These are phyloP conservation scores for Waitea zeae DNA, from an alignment of 1,284 basidiomycete species.

Conservation along the genomic window DNA sequence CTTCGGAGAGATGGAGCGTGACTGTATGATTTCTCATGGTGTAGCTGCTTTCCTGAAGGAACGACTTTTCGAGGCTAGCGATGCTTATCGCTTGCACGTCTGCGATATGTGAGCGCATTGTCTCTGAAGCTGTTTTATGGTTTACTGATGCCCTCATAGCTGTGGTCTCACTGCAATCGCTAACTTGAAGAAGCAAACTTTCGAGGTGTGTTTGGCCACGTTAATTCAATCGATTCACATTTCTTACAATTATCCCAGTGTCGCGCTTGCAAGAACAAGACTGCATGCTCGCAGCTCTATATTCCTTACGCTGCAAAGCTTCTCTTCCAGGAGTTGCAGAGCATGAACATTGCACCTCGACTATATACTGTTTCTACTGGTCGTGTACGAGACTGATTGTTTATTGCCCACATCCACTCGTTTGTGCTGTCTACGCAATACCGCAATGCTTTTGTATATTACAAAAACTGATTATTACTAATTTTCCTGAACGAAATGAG, in stretches of 20 bases:
- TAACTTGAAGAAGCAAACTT: constrained; percentile 86
- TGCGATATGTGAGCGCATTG: constrained; percentile 71
- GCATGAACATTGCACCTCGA: constrained; percentile 81
- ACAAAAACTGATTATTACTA: constrained; percentile 1
- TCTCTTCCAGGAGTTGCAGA: constrained; percentile 85
- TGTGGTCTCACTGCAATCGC: constrained; percentile 92
- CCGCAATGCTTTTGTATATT: no score
- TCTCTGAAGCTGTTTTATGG: not conserved
- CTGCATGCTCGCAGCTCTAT: constrained; percentile 78
- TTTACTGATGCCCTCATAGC: constrained; percentile 21
- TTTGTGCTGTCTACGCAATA: no score
- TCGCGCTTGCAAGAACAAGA: constrained; percentile 90
- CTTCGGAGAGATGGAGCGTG: constrained; percentile 99
- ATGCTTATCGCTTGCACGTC: constrained; percentile 91
- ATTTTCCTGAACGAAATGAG: constrained; percentile 2
- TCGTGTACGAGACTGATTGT: constrained; percentile 64
- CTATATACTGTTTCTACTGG: constrained; percentile 72
- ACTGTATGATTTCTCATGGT: constrained; percentile 99
- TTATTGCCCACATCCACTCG: no score
- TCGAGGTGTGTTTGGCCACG: constrained; percentile 29
- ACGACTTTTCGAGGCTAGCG: constrained; percentile 83
- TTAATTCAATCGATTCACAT: constrained; percentile 4
- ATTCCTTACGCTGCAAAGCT: constrained; percentile 88
- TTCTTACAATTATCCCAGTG: constrained; percentile 24
- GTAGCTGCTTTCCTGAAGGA: constrained; percentile 96